Percentiles rank a stretch among this genome's conserved stretches.
phyloP scores from a whole-genome alignment of 2,329 filamentous ascomycete genomes.

The Delphinella strobiligena region DNA sequence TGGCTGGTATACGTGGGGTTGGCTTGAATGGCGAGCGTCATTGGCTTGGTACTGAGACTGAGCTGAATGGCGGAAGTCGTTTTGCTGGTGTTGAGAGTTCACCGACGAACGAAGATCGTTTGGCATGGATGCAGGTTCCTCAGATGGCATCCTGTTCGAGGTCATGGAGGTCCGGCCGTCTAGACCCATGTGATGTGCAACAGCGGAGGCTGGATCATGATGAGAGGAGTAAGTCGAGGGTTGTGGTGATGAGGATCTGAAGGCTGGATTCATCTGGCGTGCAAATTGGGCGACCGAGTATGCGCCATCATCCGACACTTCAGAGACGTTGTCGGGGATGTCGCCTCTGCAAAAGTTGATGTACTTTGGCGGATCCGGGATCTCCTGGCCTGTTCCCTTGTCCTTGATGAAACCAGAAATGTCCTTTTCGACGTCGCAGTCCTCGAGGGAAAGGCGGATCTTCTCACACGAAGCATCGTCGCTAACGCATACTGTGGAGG shows the following conservation, averaged over 20 bases:
- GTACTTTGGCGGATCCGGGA: slow-evolving; percentile 91
- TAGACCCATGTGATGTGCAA: slow-evolving; percentile 54
- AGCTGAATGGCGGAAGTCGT: background rate
- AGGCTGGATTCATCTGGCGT: slow-evolving; percentile 87
- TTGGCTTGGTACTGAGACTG: slow-evolving; percentile 5
- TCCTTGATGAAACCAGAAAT: slow-evolving; percentile 82
- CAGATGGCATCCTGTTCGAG: slow-evolving; percentile 9
- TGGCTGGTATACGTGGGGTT: slow-evolving; percentile 1
- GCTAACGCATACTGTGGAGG: slow-evolving; percentile 93
- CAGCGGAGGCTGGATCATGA: slow-evolving; percentile 66
- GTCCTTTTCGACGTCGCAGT: slow-evolving; percentile 94
- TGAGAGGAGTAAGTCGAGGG: slow-evolving; percentile 88
- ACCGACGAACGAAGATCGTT: slow-evolving; percentile 12
- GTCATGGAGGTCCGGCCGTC: background rate
- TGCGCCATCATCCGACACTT: slow-evolving; percentile 71
- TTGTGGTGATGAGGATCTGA: slow-evolving; percentile 89
- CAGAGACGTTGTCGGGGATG: slow-evolving; percentile 64
- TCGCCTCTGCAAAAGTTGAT: slow-evolving; percentile 98
- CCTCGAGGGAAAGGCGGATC: slow-evolving; percentile 81
- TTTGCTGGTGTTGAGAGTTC: slow-evolving; percentile 7
- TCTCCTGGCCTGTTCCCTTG: slow-evolving; percentile 86
- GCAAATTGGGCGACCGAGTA: slow-evolving; percentile 96
- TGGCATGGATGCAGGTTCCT: slow-evolving; percentile 3
- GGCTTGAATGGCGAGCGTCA: slow-evolving; percentile 7
- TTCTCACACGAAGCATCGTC: slow-evolving; percentile 96